These are phyloP conservation scores for Selaginella moellendorffii DNA, from an alignment of 75 land plant species.

Conservation along the genomic window DNA sequence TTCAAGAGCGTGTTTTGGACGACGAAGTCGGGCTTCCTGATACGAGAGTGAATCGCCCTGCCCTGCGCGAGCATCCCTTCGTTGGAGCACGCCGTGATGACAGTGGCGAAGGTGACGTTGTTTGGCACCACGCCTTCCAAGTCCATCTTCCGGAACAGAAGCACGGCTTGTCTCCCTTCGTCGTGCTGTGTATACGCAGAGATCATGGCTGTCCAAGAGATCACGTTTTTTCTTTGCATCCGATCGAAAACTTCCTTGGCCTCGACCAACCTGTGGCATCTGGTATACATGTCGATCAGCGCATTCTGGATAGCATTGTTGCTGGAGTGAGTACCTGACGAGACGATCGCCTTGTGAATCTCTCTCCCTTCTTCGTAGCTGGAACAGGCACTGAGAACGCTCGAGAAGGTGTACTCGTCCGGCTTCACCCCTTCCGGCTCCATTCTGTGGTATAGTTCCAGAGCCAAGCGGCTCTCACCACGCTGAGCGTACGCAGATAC, in stretches of 20 bases:
- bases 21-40: neutral
- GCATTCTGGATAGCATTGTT: conserved; percentile 1
- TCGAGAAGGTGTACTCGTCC: neutral
- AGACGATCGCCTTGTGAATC: neutral
- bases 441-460: neutral
- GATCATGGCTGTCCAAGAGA: conserved; percentile 6
- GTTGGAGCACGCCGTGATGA: neutral
- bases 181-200: neutral
- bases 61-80: neutral
- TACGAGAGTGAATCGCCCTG: neutral
- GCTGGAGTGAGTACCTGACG: neutral
- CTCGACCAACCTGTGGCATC: neutral
- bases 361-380: neutral
- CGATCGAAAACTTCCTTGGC: neutral
- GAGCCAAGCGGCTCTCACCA: neutral
- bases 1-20: neutral
- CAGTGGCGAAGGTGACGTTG: neutral
- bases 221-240: neutral
- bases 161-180: neutral
- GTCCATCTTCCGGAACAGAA: neutral
- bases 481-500: neutral
- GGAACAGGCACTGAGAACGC: neutral
- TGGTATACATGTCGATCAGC: neutral
- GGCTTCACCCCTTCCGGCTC: neutral
- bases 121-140: neutral